A percentile compares a stretch with the other conserved stretches of the same genome.
These are phyloP conservation scores for Coleophoma eucalyptorum DNA, from an alignment of 2,329 filamentous ascomycete genomes.

Conservation along the genomic window DNA sequence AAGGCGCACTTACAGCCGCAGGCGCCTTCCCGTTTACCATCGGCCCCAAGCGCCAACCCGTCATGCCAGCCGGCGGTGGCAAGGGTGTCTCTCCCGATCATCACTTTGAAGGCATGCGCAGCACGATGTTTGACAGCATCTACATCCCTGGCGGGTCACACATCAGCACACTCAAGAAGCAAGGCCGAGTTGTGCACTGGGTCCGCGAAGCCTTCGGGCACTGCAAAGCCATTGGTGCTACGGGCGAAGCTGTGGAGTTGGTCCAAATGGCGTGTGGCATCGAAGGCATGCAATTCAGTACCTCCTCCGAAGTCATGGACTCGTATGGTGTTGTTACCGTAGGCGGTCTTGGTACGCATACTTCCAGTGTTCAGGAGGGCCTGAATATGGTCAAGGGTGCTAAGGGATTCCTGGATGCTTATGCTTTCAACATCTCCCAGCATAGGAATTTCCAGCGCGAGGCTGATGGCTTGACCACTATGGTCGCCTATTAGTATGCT, in stretches of 20 bases:
- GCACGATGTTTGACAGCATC: conserved; percentile 76
- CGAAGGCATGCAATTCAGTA: conserved; percentile 43
- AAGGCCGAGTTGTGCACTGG: conserved; percentile 72
- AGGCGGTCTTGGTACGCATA: conserved; percentile 34
- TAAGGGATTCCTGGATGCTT: conserved; percentile 66
- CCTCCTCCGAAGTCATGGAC: conserved; percentile 46
- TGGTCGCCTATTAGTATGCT: conserved; percentile 62
- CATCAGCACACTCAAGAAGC: conserved; percentile 60
- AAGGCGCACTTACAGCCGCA: conserved; percentile 56
- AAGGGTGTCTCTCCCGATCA: conserved; percentile 66
- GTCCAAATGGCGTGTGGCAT: conserved; percentile 44
- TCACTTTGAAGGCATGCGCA: conserved; percentile 75
- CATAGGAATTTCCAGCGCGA: conserved; percentile 75
- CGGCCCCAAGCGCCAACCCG: conserved; percentile 59
- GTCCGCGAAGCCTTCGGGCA: conserved; percentile 79
- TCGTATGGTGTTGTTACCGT: conserved; percentile 78
- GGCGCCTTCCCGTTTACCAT: conserved; percentile 71
- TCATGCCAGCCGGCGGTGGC: conserved; percentile 38
- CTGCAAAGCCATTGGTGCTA: conserved; percentile 73
- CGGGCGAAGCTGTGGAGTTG: conserved; percentile 66
- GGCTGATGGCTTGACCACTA: conserved; percentile 60
- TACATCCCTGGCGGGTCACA: conserved; percentile 72
- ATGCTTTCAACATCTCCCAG: conserved; percentile 64
- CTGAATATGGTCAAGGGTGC: conserved; percentile 63
- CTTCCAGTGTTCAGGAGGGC: conserved; percentile 57